These are phyloP conservation scores for Colletotrichum camelliae DNA, from an alignment of 2,329 filamentous ascomycete genomes.

Conservation along the genomic window DNA sequence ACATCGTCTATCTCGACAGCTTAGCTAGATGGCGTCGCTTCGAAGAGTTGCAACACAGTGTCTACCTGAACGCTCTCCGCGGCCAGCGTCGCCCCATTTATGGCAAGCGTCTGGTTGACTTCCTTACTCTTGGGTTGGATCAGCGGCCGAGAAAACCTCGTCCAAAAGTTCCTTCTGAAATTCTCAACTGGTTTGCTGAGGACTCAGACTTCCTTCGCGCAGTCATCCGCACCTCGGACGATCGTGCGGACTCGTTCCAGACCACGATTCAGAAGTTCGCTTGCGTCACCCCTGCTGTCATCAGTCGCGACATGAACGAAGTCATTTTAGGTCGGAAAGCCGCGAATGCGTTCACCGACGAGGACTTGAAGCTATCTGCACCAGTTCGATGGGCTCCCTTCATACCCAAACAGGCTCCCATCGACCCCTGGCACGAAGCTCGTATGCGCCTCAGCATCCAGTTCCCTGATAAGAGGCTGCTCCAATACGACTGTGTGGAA, in stretches of 20 bases:
- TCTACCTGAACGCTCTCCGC: constrained; percentile 81
- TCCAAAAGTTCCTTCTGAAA: constrained; percentile 64
- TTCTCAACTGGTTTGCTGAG: constrained; percentile 78
- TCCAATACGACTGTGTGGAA: constrained; percentile 99
- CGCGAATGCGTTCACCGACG: constrained; percentile 60
- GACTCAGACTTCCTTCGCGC: constrained; percentile 67
- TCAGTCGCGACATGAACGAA: constrained; percentile 77
- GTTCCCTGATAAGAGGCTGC: constrained; percentile 93
- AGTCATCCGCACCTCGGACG: constrained; percentile 76
- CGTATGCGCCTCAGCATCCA: constrained; percentile 93
- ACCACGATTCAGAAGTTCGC: constrained; percentile 85
- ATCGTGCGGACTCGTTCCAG: constrained; percentile 76
- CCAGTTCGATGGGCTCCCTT: constrained; percentile 62
- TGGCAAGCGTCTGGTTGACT: constrained; percentile 77
- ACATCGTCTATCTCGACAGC: constrained; percentile 76
- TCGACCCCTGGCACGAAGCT: constrained; percentile 91
- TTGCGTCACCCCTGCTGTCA: constrained; percentile 88
- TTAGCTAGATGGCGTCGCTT: constrained; percentile 71
- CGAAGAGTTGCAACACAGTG: constrained; percentile 80
- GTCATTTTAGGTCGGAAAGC: constrained; percentile 69
- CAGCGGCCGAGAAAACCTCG: constrained; percentile 64
- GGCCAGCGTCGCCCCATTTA: constrained; percentile 84
- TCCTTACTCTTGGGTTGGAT: constrained; percentile 69
- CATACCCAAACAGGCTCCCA: constrained; percentile 58
- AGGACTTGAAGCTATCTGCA: constrained; percentile 62